These are phyloP conservation scores for Albugo laibachii DNA, from an alignment of 352 stramenopile genomes.

Conservation along the genomic window DNA sequence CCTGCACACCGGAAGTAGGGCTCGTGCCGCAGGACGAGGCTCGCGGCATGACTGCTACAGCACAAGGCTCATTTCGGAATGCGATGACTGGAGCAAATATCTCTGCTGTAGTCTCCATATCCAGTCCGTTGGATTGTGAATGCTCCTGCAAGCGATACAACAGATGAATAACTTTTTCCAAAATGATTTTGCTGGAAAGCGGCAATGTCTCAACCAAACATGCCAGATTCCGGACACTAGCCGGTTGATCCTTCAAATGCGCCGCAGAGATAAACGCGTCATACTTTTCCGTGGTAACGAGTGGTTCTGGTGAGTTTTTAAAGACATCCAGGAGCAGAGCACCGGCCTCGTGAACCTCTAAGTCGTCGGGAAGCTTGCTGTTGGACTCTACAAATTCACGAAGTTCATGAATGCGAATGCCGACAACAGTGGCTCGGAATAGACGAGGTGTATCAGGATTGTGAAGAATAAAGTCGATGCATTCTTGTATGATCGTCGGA, in stretches of 20 bases:
- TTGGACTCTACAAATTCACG: conserved; percentile 56
- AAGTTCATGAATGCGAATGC: conserved; percentile 42
- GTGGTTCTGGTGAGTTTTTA: conserved; percentile 46
- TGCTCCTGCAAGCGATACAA: conserved; percentile 55
- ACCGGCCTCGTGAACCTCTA: conserved; percentile 40
- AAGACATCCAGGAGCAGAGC: conserved; percentile 64
- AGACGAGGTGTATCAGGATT: conserved; percentile 41
- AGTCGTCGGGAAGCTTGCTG: conserved; percentile 27
- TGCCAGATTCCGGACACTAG: conserved; percentile 54
- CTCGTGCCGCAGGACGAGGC: too few species aligned
- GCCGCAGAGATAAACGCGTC: conserved; percentile 60
- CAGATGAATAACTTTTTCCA: conserved; percentile 45
- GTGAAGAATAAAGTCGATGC: conserved; percentile 39
- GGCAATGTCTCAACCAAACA: conserved; percentile 63
- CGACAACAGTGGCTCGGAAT: conserved; percentile 62
- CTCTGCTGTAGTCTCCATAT: conserved; percentile 30
- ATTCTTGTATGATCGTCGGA: conserved; percentile 62
- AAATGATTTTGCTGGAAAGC: conserved; percentile 37
- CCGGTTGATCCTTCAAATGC: conserved; percentile 44
- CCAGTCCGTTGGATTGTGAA: conserved; percentile 36
- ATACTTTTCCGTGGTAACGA: conserved; percentile 62
- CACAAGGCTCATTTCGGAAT: conserved; percentile 37
- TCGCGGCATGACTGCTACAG: too few species aligned
- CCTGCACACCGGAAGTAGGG: too few species aligned
- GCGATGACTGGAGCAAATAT: conserved; percentile 57